phyloP scores from a whole-genome alignment of 176 grass and related monocot species.

The Metroxylon sagu region DNA sequence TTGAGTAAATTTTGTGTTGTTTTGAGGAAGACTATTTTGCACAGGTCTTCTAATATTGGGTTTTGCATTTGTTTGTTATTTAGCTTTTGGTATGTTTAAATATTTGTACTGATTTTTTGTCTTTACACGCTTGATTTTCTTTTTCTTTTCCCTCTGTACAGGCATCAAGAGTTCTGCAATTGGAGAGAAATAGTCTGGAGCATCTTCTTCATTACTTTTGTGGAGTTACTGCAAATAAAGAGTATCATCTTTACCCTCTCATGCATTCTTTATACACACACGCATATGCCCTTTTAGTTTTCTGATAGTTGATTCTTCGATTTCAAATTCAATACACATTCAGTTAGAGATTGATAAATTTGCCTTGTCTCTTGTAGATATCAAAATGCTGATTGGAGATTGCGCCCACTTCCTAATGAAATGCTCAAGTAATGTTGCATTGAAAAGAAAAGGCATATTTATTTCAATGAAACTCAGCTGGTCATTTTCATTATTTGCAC shows the following conservation, averaged over 20 bases:
- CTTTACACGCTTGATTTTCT: background rate
- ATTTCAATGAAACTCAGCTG: too few species aligned
- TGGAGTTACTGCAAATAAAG: constrained; percentile 81
- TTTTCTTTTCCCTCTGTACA: constrained; percentile 26
- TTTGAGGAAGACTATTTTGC: too few species aligned
- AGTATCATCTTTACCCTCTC: constrained; percentile 28
- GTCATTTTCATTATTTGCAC: too few species aligned
- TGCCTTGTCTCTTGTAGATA: constrained; percentile 57
- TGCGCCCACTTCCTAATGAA: constrained; percentile 72
- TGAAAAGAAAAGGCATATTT: too few species aligned
- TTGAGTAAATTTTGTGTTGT: too few species aligned
- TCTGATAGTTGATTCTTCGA: too few species aligned
- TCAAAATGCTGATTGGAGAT: constrained; percentile 93
- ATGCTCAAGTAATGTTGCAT: constrained; percentile 77
- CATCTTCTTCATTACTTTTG: constrained; percentile 81
- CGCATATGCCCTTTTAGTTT: too few species aligned
- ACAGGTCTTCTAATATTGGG: too few species aligned
- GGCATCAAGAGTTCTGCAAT: constrained; percentile 82
- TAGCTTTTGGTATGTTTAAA: too few species aligned
- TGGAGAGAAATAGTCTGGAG: constrained; percentile 92
- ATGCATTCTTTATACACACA: background rate
- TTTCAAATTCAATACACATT: too few species aligned
- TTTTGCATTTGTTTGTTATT: too few species aligned
- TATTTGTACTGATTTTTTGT: background rate
- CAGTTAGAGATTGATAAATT: too few species aligned